Evolutionary conservation across 169 alveolate species (phyloP).

Genomic region (Plasmodium coatneyi): DNA sequence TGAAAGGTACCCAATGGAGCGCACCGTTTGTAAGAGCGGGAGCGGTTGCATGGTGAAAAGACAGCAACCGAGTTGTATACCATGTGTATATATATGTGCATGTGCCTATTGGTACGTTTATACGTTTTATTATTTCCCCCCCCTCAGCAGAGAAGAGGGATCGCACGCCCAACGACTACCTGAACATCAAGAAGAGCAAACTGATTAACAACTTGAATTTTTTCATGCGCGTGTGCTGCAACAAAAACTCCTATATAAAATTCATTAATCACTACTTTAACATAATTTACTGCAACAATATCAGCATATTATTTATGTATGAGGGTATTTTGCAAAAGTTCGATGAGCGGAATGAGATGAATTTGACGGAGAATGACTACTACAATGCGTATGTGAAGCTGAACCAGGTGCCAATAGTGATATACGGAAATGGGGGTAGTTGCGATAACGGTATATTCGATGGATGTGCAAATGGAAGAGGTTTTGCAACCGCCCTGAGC

Average conservation of each 20-base stretch:
- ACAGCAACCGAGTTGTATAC: background rate
- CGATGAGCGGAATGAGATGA: conserved; percentile 42
- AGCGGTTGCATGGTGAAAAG: background rate
- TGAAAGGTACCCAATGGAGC: background rate
- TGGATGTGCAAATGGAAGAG: background rate
- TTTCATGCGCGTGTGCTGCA: conserved; percentile 73
- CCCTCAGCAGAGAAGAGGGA: conserved; percentile 8
- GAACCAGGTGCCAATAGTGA: conserved; percentile 40
- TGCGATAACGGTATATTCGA: background rate
- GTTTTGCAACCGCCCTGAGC: background rate
- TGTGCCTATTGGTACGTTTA: background rate
- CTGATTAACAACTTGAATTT: conserved; percentile 44
- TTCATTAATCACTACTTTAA: conserved; percentile 61
- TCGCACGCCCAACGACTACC: conserved; percentile 22
- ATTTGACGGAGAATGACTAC: conserved; percentile 54
- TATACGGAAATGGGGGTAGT: background rate
- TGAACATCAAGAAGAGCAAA: conserved; percentile 67
- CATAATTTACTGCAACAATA: conserved; percentile 60
- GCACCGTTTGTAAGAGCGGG: background rate
- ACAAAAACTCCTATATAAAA: conserved; percentile 59
- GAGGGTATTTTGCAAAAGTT: conserved; percentile 68
- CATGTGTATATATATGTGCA: background rate
- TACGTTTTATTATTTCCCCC: background rate
- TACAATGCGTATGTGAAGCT: conserved; percentile 54
- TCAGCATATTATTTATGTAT: conserved; percentile 38